phyloP scores from a whole-genome alignment of 257 asterid genomes.

The Gentiana macrophylla region DNA sequence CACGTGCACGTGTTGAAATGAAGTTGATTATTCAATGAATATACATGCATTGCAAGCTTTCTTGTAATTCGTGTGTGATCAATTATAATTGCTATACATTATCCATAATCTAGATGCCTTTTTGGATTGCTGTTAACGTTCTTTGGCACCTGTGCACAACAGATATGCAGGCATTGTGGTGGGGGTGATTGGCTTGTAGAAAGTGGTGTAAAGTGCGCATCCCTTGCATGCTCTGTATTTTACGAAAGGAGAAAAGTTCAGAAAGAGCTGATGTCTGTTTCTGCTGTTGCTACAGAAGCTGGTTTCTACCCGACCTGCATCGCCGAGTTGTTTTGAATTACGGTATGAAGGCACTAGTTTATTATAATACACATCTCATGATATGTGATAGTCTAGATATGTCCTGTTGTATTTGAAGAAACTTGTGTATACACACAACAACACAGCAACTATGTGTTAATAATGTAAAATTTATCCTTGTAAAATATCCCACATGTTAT shows the following conservation, averaged over 20 bases:
- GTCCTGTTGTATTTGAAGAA: too few species aligned
- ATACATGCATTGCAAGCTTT: not conserved
- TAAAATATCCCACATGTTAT: too few species aligned
- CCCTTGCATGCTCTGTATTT: slow-evolving; percentile 81
- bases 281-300: slow-evolving; percentile 41
- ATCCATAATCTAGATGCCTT: not conserved
- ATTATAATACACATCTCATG: too few species aligned
- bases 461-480: too few species aligned
- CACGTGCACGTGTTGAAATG: too few species aligned
- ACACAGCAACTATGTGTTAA: too few species aligned
- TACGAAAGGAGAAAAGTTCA: slow-evolving; percentile 76
- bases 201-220: slow-evolving; percentile 80
- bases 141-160: slow-evolving; percentile 18
- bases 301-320: slow-evolving; percentile 66
- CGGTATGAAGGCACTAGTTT: too few species aligned
- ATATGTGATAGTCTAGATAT: too few species aligned
- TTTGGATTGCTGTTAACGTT: not conserved
- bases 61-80: not conserved
- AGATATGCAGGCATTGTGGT: slow-evolving; percentile 96
- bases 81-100: not conserved
- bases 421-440: too few species aligned
- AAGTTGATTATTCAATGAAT: too few species aligned
- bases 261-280: slow-evolving; percentile 62
- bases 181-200: slow-evolving; percentile 89
- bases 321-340: slow-evolving; percentile 72